These are phyloP conservation scores for Panus rudis DNA, from an alignment of 768 basidiomycete genomes.

Conservation along the genomic window DNA sequence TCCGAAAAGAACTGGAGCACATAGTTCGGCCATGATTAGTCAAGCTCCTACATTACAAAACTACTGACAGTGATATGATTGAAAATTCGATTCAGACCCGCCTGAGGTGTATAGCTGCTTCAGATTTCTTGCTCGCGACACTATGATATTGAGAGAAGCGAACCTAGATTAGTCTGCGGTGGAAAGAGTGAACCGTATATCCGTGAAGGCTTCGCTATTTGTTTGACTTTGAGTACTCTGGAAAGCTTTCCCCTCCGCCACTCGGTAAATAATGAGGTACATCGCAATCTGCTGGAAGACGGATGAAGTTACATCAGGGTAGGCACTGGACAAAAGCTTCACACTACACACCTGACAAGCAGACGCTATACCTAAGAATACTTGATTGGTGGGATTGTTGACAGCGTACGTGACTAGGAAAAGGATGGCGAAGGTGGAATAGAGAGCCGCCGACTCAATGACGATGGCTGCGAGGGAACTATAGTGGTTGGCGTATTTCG, in stretches of 20 bases:
- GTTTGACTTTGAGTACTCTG: too few relatives aligned
- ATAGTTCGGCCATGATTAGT: too few relatives aligned
- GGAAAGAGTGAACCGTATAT: too few relatives aligned
- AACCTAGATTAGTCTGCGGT: too few relatives aligned
- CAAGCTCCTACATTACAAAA: too few relatives aligned
- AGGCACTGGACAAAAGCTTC: neutral
- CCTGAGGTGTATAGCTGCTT: too few relatives aligned
- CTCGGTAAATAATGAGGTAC: conserved; percentile 4
- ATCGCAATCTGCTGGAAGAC: conserved; percentile 2
- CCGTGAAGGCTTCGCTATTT: too few relatives aligned
- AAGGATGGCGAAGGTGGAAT: conserved; percentile 17
- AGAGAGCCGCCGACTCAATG: conserved; percentile 23
- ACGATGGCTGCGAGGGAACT: conserved; percentile 16
- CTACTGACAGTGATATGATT: too few relatives aligned
- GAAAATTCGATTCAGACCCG: too few relatives aligned
- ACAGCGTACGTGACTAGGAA: conserved; percentile 20
- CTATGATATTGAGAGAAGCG: too few relatives aligned
- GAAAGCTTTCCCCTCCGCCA: conserved; percentile 3
- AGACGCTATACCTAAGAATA: neutral
- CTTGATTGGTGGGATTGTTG: conserved; percentile 4
- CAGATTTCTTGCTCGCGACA: too few relatives aligned
- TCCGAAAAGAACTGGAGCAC: too few relatives aligned
- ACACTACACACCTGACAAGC: neutral
- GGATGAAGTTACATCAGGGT: neutral
- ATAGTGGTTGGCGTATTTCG: conserved; percentile 16